Evolutionary conservation across 2,329 filamentous ascomycete genomes (phyloP).

Genomic region (Blastomyces percursus): DNA sequence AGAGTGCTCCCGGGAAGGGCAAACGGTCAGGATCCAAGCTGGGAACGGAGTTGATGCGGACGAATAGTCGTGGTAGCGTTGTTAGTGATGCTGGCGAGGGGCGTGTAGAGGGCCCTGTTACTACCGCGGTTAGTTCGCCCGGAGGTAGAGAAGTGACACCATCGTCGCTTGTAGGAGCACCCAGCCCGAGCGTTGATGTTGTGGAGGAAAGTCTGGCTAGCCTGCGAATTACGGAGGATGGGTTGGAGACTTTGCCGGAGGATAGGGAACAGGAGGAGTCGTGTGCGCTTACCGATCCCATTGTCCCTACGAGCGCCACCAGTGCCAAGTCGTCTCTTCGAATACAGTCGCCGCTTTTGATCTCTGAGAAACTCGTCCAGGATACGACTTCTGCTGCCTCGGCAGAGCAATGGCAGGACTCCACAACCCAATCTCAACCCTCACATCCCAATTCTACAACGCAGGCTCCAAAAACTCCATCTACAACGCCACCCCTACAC

Average conservation of each 20-base stretch:
- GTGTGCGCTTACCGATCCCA: constrained; percentile 10
- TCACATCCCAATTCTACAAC: constrained; percentile 6
- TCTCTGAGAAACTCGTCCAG: too few species aligned
- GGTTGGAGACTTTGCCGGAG: constrained; percentile 21
- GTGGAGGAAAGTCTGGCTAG: constrained; percentile 25
- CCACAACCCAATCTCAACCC: not conserved
- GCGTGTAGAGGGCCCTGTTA: constrained; percentile 12
- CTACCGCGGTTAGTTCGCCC: constrained; percentile 5
- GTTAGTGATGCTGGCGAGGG: constrained; percentile 36
- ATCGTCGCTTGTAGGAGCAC: not conserved
- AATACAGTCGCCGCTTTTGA: not conserved
- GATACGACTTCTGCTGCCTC: not conserved
- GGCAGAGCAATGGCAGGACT: not conserved
- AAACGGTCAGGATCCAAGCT: constrained; percentile 71
- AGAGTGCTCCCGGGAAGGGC: constrained; percentile 32
- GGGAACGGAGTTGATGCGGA: constrained; percentile 95
- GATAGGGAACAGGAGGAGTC: constrained; percentile 17
- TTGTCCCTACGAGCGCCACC: constrained; percentile 2
- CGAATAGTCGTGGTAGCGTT: constrained; percentile 83
- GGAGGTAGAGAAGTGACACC: not conserved
- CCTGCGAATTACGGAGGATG: constrained; percentile 26
- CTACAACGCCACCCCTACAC: not conserved
- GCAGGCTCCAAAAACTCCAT: not conserved
- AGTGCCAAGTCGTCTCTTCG: not conserved
- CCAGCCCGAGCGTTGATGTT: not conserved